Evolutionary conservation across 1,139 yeast species (phyloP), one percentile per base, ranked within the genome.

Genomic region (Yamadazyma diospyri): DNA sequence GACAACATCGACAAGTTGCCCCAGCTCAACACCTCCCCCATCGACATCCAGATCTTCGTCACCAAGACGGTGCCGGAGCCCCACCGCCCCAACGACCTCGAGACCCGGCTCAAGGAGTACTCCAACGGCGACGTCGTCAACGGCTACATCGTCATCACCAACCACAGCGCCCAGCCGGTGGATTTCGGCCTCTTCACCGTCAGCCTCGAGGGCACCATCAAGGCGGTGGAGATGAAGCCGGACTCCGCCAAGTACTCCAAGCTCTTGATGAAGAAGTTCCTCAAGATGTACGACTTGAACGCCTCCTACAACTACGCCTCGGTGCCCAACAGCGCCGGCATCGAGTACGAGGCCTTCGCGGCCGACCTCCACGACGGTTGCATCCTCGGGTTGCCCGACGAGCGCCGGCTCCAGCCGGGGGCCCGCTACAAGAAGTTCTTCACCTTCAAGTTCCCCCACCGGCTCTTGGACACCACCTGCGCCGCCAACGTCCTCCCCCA

Each of bases 391-490:
- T 51, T 81, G 10, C 71, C 76, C 1, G 58, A 69, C 38, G 70
- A 68, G 40, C 57, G 83, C 41, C 50, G 70, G 0, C 56, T 81
- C 21, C 55, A 57, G 34, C 82, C 87, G 0, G 56, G 69, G 12
- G 53, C 54, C 2, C 70, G 61, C 41, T 77, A 78, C 48, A 80
- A 80, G 47, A 81, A 81, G 50, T 73, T 68, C 45, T 80, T 81
- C 52, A 70, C 76, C 17, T 81, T 81, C 53, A 77, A 70, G 48
- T 69, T 81, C 36, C 89, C 88, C 0, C 60, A 62, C 23, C 69
- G 65, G 36, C 55, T 79, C 27, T 55, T 81, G 25, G 88, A 81
- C 46, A 70, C 69, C 22, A 57, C 69, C 2, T 81, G 88, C 49
- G 62, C 69, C 16, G 76, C 78, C 43, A 69, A 72, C 25, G 57